Conservation (phyloP, 2,329 filamentous ascomycete genomes). For the Cercospora sp. region DNA sequence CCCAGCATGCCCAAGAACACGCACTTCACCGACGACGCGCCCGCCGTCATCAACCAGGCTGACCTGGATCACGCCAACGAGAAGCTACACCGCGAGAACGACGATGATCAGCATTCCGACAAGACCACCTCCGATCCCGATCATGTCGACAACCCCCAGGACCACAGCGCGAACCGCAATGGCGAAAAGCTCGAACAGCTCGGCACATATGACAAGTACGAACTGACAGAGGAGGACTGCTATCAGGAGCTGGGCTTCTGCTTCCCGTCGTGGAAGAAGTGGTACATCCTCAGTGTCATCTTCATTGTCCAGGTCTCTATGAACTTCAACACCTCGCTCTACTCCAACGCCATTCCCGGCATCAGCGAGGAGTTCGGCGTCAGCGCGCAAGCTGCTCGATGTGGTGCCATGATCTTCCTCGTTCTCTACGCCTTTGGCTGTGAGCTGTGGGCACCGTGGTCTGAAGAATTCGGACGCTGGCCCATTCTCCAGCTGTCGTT, state of each 20-base stretch:
- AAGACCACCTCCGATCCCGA: constrained; percentile 13
- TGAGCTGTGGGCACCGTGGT: constrained; percentile 57
- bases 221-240: constrained; percentile 36
- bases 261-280: constrained; percentile 53
- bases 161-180: constrained; percentile 10
- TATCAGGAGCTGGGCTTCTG: constrained; percentile 48
- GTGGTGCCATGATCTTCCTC: constrained; percentile 54
- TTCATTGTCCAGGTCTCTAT: constrained; percentile 58
- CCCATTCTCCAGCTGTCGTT: constrained; percentile 54
- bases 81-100: constrained; percentile 30
- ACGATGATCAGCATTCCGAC: constrained; percentile 27
- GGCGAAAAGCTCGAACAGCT: constrained; percentile 34
- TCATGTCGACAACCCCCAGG: constrained; percentile 8
- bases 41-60: constrained; percentile 33
- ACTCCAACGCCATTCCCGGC: constrained; percentile 53
- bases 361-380: constrained; percentile 52
- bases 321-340: constrained; percentile 61
- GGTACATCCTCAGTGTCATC: constrained; percentile 53
- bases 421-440: constrained; percentile 55
- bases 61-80: constrained; percentile 35
- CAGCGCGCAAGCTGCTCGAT: constrained; percentile 50
- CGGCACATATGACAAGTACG: constrained; percentile 48
- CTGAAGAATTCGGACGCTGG: constrained; percentile 55
- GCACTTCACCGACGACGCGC: constrained; percentile 35
- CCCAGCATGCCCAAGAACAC: constrained; percentile 20